These are phyloP conservation scores for Hyaloscypha finlandica DNA, from an alignment of 495 filamentous ascomycete species.

Conservation along the genomic window DNA sequence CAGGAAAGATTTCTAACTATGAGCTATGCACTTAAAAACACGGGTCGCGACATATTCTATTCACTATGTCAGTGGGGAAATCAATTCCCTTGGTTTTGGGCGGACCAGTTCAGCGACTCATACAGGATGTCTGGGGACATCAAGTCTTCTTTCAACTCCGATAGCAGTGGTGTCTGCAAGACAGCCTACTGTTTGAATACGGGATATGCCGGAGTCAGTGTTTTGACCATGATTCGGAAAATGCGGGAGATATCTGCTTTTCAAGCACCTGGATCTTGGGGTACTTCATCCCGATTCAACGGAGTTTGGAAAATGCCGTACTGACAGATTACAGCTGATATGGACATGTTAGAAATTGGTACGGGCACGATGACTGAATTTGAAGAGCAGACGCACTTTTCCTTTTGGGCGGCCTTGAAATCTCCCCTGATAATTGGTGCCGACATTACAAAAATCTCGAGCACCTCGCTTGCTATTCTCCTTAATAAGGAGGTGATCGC, in stretches of 20 bases:
- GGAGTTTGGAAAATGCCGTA: background rate
- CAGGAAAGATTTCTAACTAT: conserved; percentile 29
- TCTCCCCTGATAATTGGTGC: conserved; percentile 53
- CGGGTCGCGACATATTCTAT: conserved; percentile 37
- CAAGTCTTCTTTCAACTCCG: conserved; percentile 37
- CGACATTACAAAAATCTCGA: conserved; percentile 42
- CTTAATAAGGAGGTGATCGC: conserved; percentile 49
- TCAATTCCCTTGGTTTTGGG: conserved; percentile 38
- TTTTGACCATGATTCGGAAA: conserved; percentile 39
- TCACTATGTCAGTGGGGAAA: conserved; percentile 40
- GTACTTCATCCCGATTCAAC: background rate
- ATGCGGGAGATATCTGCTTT: conserved; percentile 35
- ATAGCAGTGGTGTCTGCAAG: conserved; percentile 30
- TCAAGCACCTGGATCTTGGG: conserved; percentile 30
- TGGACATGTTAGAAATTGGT: conserved; percentile 52
- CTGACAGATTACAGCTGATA: conserved; percentile 25
- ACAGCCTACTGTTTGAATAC: conserved; percentile 37
- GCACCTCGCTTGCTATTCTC: conserved; percentile 40
- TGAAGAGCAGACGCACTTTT: conserved; percentile 52
- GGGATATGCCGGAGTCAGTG: conserved; percentile 37
- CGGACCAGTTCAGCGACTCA: conserved; percentile 30
- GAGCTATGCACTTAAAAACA: conserved; percentile 36
- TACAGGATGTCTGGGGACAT: conserved; percentile 41
- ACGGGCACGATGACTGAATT: conserved; percentile 38
- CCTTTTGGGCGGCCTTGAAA: conserved; percentile 53